Conservation (phyloP, 805 yeast genomes). For the Candida succiphila region DNA sequence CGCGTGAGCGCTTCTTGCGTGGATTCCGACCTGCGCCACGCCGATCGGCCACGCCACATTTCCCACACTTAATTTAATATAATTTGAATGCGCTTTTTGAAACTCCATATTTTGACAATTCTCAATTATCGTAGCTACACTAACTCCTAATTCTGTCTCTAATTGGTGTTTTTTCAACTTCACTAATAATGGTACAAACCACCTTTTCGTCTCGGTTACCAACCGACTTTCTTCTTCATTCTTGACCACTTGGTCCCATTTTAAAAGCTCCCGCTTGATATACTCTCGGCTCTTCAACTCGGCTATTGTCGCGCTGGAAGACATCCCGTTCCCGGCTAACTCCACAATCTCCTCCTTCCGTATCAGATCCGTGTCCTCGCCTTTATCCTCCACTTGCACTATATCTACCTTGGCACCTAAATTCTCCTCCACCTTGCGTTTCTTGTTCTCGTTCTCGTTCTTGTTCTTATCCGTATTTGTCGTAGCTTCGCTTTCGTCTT, state of each 20-base stretch:
- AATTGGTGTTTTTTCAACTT: constrained; percentile 36
- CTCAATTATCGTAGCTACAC: constrained; percentile 29
- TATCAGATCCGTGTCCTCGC: constrained; percentile 1
- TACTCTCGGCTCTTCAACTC: constrained; percentile 34
- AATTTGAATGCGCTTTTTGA: constrained; percentile 51
- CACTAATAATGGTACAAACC: constrained; percentile 43
- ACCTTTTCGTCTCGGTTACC: constrained; percentile 35
- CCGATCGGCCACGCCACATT: constrained; percentile 94
- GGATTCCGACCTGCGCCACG: constrained; percentile 69
- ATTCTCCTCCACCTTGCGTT: constrained; percentile 17
- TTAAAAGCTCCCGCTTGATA: constrained; percentile 28
- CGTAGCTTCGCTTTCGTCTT: too few relatives aligned
- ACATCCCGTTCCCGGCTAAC: too few relatives aligned
- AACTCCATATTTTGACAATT: constrained; percentile 48
- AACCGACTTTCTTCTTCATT: constrained; percentile 17
- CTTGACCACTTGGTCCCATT: constrained; percentile 23
- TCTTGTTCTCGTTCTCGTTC: constrained; percentile 16
- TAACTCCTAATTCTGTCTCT: constrained; percentile 35
- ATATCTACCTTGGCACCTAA: not conserved
- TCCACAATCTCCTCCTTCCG: too few relatives aligned
- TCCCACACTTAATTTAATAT: constrained; percentile 71
- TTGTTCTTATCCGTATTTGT: too few relatives aligned
- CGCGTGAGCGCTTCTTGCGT: constrained; percentile 55
- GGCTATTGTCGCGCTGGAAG: constrained; percentile 5
- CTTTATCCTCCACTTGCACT: not conserved